Conservation (phyloP, 2,329 filamentous ascomycete species). For the Clarireedia homoeocarpa region DNA sequence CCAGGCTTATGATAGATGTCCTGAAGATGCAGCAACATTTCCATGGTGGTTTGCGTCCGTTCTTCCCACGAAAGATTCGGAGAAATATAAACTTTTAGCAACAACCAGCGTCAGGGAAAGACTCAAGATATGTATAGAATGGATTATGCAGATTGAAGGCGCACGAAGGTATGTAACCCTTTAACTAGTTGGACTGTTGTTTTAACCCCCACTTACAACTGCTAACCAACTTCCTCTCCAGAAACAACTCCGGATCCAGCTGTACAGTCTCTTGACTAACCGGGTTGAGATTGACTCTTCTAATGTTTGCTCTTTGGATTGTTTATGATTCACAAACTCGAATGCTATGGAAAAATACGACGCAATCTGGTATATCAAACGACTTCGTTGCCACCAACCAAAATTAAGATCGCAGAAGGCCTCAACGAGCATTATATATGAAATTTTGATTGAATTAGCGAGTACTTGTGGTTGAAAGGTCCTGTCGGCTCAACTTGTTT, state of each 20-base stretch:
- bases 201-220: background rate
- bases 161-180: background rate
- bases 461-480: no score
- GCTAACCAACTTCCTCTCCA: background rate
- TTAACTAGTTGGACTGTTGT: background rate
- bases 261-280: background rate
- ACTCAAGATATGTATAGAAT: constrained; percentile 72
- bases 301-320: background rate
- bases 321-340: background rate
- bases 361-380: no score
- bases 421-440: no score
- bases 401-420: no score
- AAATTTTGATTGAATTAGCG: no score
- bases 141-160: constrained; percentile 35
- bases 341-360: background rate
- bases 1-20: constrained; percentile 69
- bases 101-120: constrained; percentile 72
- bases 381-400: no score
- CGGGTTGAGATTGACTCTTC: background rate
- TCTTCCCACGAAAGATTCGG: constrained; percentile 65
- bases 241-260: background rate
- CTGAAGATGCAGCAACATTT: constrained; percentile 64
- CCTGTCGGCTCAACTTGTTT: no score
- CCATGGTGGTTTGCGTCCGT: constrained; percentile 89
- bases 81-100: constrained; percentile 70